These are phyloP conservation scores for Solanum pennellii DNA, from an alignment of 257 asterid species.

Conservation along the genomic window DNA sequence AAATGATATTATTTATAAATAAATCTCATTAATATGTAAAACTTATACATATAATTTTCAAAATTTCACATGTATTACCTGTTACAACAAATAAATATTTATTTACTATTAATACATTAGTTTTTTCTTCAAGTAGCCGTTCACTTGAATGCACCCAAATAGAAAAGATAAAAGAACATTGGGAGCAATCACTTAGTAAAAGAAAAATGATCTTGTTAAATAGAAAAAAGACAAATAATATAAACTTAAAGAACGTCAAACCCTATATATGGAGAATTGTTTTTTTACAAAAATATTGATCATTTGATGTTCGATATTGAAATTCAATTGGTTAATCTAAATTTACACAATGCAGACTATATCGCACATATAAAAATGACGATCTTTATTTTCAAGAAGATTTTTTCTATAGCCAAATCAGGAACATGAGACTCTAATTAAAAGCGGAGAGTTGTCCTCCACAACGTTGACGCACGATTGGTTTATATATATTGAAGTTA, in stretches of 20 bases:
- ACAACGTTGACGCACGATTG: not conserved
- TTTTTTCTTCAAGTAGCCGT: not conserved
- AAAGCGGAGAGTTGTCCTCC: not conserved
- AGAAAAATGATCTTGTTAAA: not conserved
- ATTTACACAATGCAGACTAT: not conserved
- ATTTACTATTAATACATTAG: not conserved
- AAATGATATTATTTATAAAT: not conserved
- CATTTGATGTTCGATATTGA: not conserved
- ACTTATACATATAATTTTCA: not conserved
- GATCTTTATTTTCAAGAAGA: accelerated
- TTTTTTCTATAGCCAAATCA: accelerated
- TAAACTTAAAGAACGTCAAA: not conserved
- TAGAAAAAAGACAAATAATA: not conserved
- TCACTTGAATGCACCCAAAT: not conserved
- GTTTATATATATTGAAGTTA: not conserved
- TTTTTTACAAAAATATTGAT: no score
- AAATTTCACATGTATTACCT: no score
- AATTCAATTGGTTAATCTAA: accelerated
- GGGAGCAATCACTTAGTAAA: not conserved
- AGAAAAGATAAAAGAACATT: not conserved
- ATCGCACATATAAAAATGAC: no score
- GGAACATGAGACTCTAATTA: not conserved
- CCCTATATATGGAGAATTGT: not conserved
- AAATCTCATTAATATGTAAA: not conserved
- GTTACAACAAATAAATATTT: not conserved